Conservation (phyloP, 345 rosid species). For the Raphanus raphanistrum region DNA sequence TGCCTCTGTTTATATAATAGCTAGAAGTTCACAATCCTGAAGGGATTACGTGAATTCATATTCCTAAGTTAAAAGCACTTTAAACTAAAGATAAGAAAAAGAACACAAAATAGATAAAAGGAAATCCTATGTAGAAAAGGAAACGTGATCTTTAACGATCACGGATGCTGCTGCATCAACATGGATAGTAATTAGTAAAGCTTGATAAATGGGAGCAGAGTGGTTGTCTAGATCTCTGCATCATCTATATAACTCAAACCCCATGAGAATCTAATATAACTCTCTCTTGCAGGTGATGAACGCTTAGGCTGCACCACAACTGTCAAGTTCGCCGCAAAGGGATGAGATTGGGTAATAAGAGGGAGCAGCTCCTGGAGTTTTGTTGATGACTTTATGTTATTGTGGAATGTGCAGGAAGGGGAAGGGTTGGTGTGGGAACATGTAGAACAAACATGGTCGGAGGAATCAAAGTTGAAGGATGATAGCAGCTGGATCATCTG, state of each 20-base stretch:
- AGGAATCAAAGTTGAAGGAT: conserved; percentile 49
- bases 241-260: background rate
- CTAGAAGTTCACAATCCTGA: too few relatives aligned
- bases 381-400: conserved; percentile 2
- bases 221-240: too few relatives aligned
- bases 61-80: too few relatives aligned
- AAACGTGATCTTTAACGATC: too few relatives aligned
- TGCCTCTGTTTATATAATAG: too few relatives aligned
- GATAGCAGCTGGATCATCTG: conserved; percentile 48
- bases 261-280: background rate
- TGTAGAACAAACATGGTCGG: conserved; percentile 72
- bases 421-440: conserved; percentile 56
- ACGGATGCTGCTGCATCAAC: too few relatives aligned
- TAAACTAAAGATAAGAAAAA: too few relatives aligned
- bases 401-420: conserved; percentile 40
- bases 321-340: conserved; percentile 54
- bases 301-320: conserved; percentile 59
- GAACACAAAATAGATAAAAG: too few relatives aligned
- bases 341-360: conserved; percentile 24
- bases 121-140: too few relatives aligned
- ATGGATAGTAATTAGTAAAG: too few relatives aligned
- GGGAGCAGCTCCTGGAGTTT: background rate
- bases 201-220: too few relatives aligned
- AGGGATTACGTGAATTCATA: too few relatives aligned
- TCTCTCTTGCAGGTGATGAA: conserved; percentile 51